These are phyloP conservation scores for Naematelia encephala DNA, from an alignment of 768 basidiomycete genomes.

Conservation along the genomic window DNA sequence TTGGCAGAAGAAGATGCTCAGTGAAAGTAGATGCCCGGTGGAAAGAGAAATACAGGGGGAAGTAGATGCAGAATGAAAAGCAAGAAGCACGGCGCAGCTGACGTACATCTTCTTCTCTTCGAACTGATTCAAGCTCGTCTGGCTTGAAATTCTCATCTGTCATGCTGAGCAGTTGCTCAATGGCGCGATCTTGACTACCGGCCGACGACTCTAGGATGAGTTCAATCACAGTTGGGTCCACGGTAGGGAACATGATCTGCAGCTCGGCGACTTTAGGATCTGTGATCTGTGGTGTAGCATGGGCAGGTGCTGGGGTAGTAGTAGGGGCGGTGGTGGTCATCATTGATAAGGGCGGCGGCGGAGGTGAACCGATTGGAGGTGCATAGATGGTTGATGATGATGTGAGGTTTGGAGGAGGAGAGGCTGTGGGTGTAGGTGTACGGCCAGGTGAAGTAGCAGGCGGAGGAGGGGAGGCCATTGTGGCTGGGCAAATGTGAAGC, in stretches of 20 bases:
- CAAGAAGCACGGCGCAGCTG: not conserved
- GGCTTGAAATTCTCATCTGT: slow-evolving; percentile 50
- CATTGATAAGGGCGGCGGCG: too few relatives aligned
- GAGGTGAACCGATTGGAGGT: slow-evolving; percentile 2
- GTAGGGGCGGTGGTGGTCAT: not conserved
- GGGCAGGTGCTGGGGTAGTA: not conserved
- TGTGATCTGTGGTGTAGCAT: slow-evolving; percentile 8
- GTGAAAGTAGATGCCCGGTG: not conserved
- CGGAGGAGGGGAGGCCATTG: not conserved
- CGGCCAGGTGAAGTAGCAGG: not conserved
- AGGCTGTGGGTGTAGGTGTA: not conserved
- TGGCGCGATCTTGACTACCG: slow-evolving; percentile 43
- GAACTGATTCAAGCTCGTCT: slow-evolving; percentile 25
- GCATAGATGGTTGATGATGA: not conserved
- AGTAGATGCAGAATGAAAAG: not conserved
- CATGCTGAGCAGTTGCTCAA: slow-evolving; percentile 49
- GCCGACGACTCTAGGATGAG: slow-evolving; percentile 45
- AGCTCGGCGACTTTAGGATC: slow-evolving; percentile 36
- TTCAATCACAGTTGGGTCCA: slow-evolving; percentile 46
- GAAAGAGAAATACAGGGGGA: slow-evolving; percentile 1
- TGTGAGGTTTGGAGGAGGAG: slow-evolving; percentile 3
- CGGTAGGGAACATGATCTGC: slow-evolving; percentile 45
- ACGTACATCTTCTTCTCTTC: slow-evolving; percentile 40
- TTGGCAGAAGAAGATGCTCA: not conserved
- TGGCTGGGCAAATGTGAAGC: too few relatives aligned